Conservation (phyloP, 2,329 filamentous ascomycete genomes). For the Metarhizium sp. region DNA sequence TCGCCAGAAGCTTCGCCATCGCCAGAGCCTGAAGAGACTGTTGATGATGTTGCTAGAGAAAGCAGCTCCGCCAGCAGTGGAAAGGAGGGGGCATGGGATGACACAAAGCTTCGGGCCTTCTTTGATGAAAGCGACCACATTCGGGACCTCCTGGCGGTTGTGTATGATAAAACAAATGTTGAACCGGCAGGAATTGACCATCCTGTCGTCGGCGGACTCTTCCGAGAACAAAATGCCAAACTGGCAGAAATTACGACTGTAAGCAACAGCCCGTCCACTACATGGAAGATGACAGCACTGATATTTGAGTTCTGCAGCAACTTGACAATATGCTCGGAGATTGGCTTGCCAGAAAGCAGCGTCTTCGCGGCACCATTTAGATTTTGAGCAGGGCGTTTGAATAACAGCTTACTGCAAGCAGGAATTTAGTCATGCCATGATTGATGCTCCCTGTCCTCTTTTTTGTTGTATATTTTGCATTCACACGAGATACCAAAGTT, state of each 20-base stretch:
- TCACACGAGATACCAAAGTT: conserved; percentile 5
- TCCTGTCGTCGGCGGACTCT: conserved; percentile 70
- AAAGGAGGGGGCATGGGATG: conserved; percentile 63
- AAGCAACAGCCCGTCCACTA: conserved; percentile 19
- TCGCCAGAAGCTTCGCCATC: conserved; percentile 58
- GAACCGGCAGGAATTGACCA: conserved; percentile 74
- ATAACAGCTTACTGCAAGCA: background rate
- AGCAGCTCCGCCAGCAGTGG: conserved; percentile 25
- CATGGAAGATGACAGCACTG: conserved; percentile 9
- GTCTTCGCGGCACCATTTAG: conserved; percentile 43
- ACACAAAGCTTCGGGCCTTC: conserved; percentile 75
- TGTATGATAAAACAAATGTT: conserved; percentile 85
- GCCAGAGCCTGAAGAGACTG: conserved; percentile 45
- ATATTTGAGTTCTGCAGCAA: conserved; percentile 37
- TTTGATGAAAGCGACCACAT: conserved; percentile 86
- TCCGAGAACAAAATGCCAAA: conserved; percentile 78
- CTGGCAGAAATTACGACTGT: conserved; percentile 77
- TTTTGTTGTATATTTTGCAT: background rate
- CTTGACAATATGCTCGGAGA: conserved; percentile 80
- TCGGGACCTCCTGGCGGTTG: conserved; percentile 78
- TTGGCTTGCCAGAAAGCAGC: conserved; percentile 65
- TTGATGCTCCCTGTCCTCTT: background rate
- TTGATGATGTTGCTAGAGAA: conserved; percentile 28
- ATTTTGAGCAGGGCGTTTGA: background rate
- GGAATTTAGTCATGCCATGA: background rate